phyloP scores from a whole-genome alignment of 2,329 filamentous ascomycete genomes.

The Sporothrix variecibatus region DNA sequence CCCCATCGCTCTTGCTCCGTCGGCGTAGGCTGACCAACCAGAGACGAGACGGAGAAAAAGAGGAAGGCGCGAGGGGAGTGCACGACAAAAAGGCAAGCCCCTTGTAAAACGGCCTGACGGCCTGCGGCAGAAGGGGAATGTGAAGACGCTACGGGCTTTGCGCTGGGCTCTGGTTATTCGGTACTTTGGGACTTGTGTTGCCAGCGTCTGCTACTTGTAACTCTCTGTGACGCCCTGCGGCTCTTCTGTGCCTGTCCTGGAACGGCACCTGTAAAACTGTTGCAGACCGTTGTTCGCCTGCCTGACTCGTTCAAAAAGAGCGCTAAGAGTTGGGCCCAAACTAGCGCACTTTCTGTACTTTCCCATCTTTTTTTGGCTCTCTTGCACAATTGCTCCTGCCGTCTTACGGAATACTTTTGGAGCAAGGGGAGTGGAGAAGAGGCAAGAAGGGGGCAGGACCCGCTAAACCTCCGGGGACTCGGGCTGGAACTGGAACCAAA shows the following conservation, averaged over 20 bases:
- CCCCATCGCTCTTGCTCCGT: neutral
- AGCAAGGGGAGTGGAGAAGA: constrained; percentile 1
- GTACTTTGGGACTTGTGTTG: neutral
- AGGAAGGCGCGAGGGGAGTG: neutral
- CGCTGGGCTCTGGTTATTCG: neutral
- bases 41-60: constrained; percentile 1
- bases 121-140: neutral
- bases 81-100: neutral
- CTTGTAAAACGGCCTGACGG: neutral
- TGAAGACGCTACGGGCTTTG: neutral
- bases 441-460: constrained; percentile 1
- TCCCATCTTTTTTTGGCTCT: neutral
- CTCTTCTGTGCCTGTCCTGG: neutral
- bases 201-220: neutral
- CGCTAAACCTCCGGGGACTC: constrained; percentile 19
- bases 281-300: neutral
- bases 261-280: neutral
- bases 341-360: neutral
- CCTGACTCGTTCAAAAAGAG: neutral
- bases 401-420: neutral
- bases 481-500: constrained; percentile 26
- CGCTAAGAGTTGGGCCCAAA: neutral
- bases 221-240: neutral
- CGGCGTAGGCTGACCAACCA: neutral
- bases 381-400: neutral